These are phyloP conservation scores for Neoboletus brunneissimus DNA, from an alignment of 768 basidiomycete genomes.

Conservation along the genomic window DNA sequence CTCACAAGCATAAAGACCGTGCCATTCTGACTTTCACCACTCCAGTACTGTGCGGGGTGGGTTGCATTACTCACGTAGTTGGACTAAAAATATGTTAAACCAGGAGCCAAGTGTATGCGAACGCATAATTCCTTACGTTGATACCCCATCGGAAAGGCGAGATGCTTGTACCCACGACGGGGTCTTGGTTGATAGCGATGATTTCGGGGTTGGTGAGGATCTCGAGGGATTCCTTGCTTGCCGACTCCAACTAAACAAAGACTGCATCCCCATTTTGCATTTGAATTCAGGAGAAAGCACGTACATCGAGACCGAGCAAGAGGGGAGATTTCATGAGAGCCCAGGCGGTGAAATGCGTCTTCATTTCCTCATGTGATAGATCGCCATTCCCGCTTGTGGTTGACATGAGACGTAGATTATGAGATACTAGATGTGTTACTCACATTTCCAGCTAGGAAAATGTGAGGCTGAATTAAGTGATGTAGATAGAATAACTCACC, in stretches of 20 bases:
- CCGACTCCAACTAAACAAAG: slow-evolving; percentile 43
- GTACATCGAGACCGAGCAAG: slow-evolving; percentile 57
- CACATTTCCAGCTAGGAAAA: slow-evolving; percentile 52
- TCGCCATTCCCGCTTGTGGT: slow-evolving; percentile 56
- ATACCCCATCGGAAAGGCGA: slow-evolving; percentile 69
- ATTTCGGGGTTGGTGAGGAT: slow-evolving; percentile 65
- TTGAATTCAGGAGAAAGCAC: slow-evolving; percentile 17
- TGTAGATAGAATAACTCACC: slow-evolving; percentile 33
- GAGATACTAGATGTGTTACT: slow-evolving; percentile 8
- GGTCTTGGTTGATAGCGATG: slow-evolving; percentile 67
- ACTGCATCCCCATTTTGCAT: background rate
- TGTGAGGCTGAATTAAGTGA: background rate
- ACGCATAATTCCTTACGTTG: slow-evolving; percentile 42
- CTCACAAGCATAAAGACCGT: slow-evolving; percentile 66
- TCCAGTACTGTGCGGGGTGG: slow-evolving; percentile 72
- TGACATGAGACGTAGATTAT: background rate
- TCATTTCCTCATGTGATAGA: slow-evolving; percentile 59
- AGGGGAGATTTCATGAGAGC: slow-evolving; percentile 69
- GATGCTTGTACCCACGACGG: slow-evolving; percentile 56
- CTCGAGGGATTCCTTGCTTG: slow-evolving; percentile 48
- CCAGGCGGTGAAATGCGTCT: slow-evolving; percentile 73
- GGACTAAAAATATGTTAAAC: slow-evolving; percentile 22
- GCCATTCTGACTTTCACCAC: slow-evolving; percentile 61
- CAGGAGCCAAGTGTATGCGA: background rate
- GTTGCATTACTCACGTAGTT: slow-evolving; percentile 39